Percentiles rank a stretch among this genome's conserved stretches.
phyloP scores from a whole-genome alignment of 768 basidiomycete genomes.

The Steccherinum ochraceum region DNA sequence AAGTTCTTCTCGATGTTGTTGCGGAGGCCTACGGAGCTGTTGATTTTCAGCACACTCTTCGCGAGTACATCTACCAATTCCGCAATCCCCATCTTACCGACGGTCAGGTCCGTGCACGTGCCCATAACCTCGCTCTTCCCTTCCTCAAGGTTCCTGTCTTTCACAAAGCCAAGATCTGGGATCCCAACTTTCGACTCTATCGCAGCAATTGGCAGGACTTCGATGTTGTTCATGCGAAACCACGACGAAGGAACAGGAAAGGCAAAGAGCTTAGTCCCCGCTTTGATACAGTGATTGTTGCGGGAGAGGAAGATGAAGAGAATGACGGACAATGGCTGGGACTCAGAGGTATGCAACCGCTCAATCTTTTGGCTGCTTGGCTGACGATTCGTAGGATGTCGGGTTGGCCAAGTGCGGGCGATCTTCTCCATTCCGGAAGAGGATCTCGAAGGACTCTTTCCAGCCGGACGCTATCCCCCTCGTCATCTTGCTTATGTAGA shows the following conservation, averaged over 20 bases:
- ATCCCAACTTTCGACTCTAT: background rate
- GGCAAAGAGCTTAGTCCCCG: background rate
- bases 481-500: conserved; percentile 24
- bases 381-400: conserved; percentile 19
- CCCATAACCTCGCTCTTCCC: conserved; percentile 12
- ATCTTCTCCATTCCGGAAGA: conserved; percentile 19
- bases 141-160: conserved; percentile 3
- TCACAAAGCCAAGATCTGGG: conserved; percentile 5
- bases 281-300: conserved; percentile 31
- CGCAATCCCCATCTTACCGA: conserved; percentile 13
- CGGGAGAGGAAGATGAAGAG: background rate
- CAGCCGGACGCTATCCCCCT: background rate
- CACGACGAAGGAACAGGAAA: too few species aligned
- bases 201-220: background rate
- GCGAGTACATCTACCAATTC: conserved; percentile 16
- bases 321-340: background rate
- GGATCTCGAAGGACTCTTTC: conserved; percentile 1
- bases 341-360: background rate
- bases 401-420: conserved; percentile 21
- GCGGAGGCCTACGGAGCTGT: conserved; percentile 18
- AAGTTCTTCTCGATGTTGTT: background rate
- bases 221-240: background rate
- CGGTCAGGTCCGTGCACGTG: conserved; percentile 11
- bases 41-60: conserved; percentile 17
- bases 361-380: background rate